These are phyloP conservation scores for Hypholoma fasciculare DNA, from an alignment of 768 basidiomycete species.

Conservation along the genomic window DNA sequence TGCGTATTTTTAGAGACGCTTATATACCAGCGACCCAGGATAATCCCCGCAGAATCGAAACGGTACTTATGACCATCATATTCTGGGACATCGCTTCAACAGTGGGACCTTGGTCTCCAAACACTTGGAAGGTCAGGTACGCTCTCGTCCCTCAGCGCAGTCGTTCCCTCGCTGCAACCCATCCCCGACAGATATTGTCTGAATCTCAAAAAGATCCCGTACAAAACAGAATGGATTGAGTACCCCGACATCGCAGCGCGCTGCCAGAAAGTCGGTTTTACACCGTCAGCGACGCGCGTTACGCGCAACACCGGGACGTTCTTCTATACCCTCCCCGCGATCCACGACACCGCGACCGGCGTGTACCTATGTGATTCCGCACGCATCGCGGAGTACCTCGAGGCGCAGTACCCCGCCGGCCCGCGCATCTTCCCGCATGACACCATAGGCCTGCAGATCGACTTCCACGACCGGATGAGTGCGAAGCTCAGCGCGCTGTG, in stretches of 20 bases:
- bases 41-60: no score
- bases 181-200: slow-evolving; percentile 24
- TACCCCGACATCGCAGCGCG: slow-evolving; percentile 44
- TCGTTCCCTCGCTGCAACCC: no score
- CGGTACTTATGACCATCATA: slow-evolving; percentile 5
- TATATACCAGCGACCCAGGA: no score
- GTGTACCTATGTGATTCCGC: slow-evolving; percentile 40
- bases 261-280: slow-evolving; percentile 35
- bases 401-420: slow-evolving; percentile 46
- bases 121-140: slow-evolving; percentile 11
- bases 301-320: slow-evolving; percentile 27
- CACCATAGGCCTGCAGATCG: slow-evolving; percentile 12
- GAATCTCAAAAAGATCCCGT: slow-evolving; percentile 35
- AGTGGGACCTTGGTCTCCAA: slow-evolving; percentile 7
- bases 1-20: no score
- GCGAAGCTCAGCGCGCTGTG: background rate
- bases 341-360: slow-evolving; percentile 45
- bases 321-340: slow-evolving; percentile 47
- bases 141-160: background rate
- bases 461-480: slow-evolving; percentile 9
- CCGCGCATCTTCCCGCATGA: slow-evolving; percentile 33
- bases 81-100: slow-evolving; percentile 8
- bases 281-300: slow-evolving; percentile 24
- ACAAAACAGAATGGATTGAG: slow-evolving; percentile 51
- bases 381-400: slow-evolving; percentile 50